Percentiles rank a stretch among this genome's conserved stretches.
Conservation (phyloP, 78 protist species). For the Tieghemostelium lacteum region DNA sequence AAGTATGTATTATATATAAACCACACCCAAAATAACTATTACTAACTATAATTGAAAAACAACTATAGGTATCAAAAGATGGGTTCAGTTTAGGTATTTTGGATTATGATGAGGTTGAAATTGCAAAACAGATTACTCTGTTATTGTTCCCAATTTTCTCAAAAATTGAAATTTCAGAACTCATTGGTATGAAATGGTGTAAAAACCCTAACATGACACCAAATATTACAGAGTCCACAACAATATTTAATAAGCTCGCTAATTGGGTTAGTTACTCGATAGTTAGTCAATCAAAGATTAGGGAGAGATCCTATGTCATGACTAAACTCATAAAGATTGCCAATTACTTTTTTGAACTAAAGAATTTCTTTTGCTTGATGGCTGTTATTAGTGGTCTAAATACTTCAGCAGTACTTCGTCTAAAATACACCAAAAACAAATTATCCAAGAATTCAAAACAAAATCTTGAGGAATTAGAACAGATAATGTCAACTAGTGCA, state of each 20-base stretch:
- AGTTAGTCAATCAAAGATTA: constrained; percentile 5
- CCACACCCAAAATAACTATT: too few species aligned
- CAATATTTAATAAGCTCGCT: constrained; percentile 15
- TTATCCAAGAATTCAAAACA: constrained; percentile 5
- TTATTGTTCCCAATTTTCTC: constrained; percentile 11
- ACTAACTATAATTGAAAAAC: background rate
- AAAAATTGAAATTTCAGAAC: constrained; percentile 22
- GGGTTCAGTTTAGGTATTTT: background rate
- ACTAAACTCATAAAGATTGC: constrained; percentile 22
- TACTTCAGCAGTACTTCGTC: constrained; percentile 7
- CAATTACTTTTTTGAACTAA: constrained; percentile 5
- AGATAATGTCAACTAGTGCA: constrained; percentile 20
- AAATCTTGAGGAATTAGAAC: background rate
- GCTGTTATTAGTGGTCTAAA: constrained; percentile 10
- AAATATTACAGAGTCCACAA: background rate
- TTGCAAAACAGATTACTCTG: constrained; percentile 11
- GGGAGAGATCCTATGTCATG: constrained; percentile 10
- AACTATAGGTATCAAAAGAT: constrained; percentile 10
- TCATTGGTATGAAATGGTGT: constrained; percentile 2
- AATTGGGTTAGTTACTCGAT: constrained; percentile 10
- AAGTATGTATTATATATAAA: background rate
- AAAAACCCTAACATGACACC: background rate
- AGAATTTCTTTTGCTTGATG: constrained; percentile 4
- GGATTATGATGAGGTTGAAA: constrained; percentile 24
- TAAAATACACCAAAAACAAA: constrained; percentile 25